Conservation (phyloP, 208 protist genomes). For the Leishmania arabica region DNA sequence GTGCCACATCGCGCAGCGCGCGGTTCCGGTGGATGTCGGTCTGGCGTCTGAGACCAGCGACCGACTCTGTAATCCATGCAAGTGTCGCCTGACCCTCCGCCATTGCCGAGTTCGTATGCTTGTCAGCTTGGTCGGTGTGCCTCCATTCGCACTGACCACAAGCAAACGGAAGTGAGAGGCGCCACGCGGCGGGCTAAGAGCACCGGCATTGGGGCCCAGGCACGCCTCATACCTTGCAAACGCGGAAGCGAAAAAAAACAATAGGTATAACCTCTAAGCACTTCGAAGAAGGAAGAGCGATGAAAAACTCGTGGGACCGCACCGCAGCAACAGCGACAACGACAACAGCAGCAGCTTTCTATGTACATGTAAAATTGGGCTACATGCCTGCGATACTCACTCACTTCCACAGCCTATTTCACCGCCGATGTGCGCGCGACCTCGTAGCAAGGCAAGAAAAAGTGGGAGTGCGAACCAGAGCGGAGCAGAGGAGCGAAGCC, state of each 20-base stretch:
- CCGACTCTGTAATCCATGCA: not conserved
- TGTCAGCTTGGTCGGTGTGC: not conserved
- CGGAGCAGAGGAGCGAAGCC: not conserved
- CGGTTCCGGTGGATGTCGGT: not conserved
- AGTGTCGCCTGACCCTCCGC: not conserved
- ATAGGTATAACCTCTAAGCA: not conserved
- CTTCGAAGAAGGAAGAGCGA: not conserved
- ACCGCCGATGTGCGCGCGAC: not conserved
- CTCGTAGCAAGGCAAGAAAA: not conserved
- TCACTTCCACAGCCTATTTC: not conserved
- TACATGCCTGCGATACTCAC: not conserved
- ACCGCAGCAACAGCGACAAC: not conserved
- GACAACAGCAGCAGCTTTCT: not conserved
- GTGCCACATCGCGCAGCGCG: not conserved
- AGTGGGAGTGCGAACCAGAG: not conserved
- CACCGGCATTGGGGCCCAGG: not conserved
- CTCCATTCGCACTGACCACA: not conserved
- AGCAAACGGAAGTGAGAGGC: not conserved
- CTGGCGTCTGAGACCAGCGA: not conserved
- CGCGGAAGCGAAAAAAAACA: not conserved
- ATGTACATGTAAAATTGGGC: conserved; percentile 3
- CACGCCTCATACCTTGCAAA: not conserved
- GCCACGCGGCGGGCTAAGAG: not conserved
- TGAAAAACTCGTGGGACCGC: not conserved
- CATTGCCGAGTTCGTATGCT: not conserved